Base-by-base conservation (phyloP, 192 early-diverging fungal genomes). In the Coemansia sp. region DNA sequence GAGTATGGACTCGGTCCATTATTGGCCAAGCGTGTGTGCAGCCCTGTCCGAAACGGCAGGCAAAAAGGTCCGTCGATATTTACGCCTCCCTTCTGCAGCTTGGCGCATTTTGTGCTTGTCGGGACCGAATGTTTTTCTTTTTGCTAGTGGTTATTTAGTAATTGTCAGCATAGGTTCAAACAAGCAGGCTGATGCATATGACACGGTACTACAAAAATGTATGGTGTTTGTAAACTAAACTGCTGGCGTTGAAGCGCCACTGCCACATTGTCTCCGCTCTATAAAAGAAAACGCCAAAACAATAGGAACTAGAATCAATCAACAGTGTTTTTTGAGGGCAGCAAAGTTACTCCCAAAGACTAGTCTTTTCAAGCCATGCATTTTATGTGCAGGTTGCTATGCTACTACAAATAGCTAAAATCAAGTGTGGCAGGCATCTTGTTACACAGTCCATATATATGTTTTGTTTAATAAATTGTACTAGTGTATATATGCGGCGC, bases 191-290 rank as follows among this genome's bases (percentile, higher is more conserved):
- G 48, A 49, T 49, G 48, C 48, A 49, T 49, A n/a, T 19, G 48
- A 49, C 48, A 62, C 12, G 47, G 60, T 37, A 51, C 27, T 17
- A 7, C 10, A 31, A 21, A 62, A 48, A 62, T 48, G 45, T 43
- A 25, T n/a, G 45, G 26, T n/a, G 27, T 61, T 61, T 29, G 25
- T 29, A 47, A 45, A 45, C 41, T 45, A 45, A 45, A 45, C 11
- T 45, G 41, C 16, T 16, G 41, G 41, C 41, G 16, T 45, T 16
- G 19, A 49, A 17, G 48, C 48, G 48, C 48, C 48, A 49, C 48
- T 19, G 19, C 4, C 17, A 19, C 19, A 49, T 49, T 49, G 48
- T 49, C 48, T 49, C 48, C 48, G 48, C 48, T 49, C 48, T 49
- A 49, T 16, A 49, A 49, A 49, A 49, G n/a, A 21, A 16, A 49